Evolutionary conservation across 352 stramenopile species (phyloP).

Genomic region (Phytophthora boehmeriae): DNA sequence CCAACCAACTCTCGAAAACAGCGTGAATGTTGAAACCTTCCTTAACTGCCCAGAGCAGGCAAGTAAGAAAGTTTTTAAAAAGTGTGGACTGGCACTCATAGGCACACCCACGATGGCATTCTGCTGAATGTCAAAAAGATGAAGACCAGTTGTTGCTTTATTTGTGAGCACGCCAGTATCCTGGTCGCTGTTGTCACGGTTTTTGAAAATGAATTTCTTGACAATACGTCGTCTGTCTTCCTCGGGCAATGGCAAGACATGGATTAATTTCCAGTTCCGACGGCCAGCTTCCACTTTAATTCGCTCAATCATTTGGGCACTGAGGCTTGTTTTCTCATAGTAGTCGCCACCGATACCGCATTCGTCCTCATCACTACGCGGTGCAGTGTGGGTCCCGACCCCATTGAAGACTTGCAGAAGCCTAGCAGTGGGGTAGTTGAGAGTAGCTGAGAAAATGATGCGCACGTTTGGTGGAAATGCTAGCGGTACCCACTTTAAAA

Average conservation of each 20-base stretch:
- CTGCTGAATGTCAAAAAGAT: conserved; percentile 83
- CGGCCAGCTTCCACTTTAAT: conserved; percentile 85
- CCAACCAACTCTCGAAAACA: conserved; percentile 70
- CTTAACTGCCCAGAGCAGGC: conserved; percentile 65
- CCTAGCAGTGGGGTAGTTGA: conserved; percentile 54
- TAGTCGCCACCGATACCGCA: conserved; percentile 44
- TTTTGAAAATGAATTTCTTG: conserved; percentile 64
- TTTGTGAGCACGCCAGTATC: not conserved
- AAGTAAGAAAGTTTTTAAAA: conserved; percentile 71
- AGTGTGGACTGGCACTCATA: conserved; percentile 57
- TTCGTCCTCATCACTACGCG: conserved; percentile 25
- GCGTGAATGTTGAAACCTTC: conserved; percentile 80
- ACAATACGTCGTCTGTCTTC: conserved; percentile 66
- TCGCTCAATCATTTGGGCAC: conserved; percentile 79
- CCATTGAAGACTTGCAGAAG: conserved; percentile 32
- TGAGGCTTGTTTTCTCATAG: conserved; percentile 62
- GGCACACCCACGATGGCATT: conserved; percentile 67
- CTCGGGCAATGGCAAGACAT: conserved; percentile 59
- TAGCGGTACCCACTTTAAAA: conserved; percentile 92
- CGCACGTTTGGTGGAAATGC: conserved; percentile 88
- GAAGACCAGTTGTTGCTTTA: conserved; percentile 31
- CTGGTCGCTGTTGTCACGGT: conserved; percentile 22
- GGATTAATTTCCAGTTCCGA: conserved; percentile 75
- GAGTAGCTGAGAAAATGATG: conserved; percentile 81
- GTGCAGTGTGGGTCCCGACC: conserved; percentile 1